Evolutionary conservation across 768 basidiomycete species (phyloP), one percentile per base, ranked within the genome.

Genomic region (Suillus decipiens): DNA sequence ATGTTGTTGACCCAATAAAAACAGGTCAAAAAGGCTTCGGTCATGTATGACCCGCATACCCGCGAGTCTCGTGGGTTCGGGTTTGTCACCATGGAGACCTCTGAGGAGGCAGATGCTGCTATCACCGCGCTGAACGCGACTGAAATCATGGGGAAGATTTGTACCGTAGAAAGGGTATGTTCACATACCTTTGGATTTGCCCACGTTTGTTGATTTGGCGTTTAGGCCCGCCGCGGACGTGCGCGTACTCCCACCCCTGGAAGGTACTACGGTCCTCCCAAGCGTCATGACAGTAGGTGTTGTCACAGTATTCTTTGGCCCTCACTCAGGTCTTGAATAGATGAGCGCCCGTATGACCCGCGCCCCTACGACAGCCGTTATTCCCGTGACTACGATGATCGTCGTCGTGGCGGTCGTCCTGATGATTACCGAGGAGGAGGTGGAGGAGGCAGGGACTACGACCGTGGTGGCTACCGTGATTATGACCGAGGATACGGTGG

Each of bases 221-320:
- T 24, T 61, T 31, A 93, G 93, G 94, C 94, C 67, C 90, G 93
- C 58, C 89, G 93, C 67, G 94, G 90, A 61, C 89, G 94, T 65
- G 94, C 93, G 19, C 83, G 94, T 67, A 92, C 94, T 14, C 92
- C 96, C 3, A 99, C 96, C 7, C 96, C 96, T 3, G 96, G 96
- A 33, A 80, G 90, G 60, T 99, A 99, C 84, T 93, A 92, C 66
- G 96, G 95, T 0, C 93, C 95, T 54, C 93, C 95, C 50, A 95
- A 96, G 79, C 84, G 92, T 43, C 78, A 80, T 63, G 88, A 89
- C 65, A 75, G 89, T 89, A 69, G 63, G 84, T 75, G 36, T 57
- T 41, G 24, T 19, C 56, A 12, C 24, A 39, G 17, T n/a, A 31
- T 58, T 24, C 63, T 31, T 61, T 58, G 63, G 6, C 36, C 14